Conservation (phyloP, 2,329 filamentous ascomycete genomes). For the Arthroderma sp. region DNA sequence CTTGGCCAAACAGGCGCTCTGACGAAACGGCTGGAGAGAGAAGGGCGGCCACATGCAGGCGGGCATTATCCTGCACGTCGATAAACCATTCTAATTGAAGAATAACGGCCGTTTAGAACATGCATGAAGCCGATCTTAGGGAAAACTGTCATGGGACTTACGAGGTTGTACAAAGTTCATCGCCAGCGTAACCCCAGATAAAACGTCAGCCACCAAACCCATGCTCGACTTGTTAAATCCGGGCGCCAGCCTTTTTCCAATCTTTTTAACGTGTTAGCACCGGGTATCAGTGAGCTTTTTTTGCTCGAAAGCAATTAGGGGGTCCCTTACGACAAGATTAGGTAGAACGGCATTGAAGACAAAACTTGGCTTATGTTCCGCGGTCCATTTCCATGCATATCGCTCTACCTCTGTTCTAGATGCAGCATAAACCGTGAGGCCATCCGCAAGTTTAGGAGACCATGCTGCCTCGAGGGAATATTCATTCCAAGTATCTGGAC, state of each 20-base stretch:
- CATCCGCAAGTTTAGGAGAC: conserved; percentile 19
- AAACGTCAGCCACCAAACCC: neutral
- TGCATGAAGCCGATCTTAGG: too few relatives aligned
- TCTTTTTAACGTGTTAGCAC: neutral
- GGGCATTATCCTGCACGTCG: neutral
- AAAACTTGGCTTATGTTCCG: conserved; percentile 32
- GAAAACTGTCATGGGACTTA: neutral
- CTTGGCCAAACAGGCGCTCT: neutral
- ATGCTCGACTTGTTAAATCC: neutral
- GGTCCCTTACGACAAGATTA: conserved; percentile 16
- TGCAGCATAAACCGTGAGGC: conserved; percentile 30
- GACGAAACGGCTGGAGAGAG: neutral
- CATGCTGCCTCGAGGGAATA: conserved; percentile 22
- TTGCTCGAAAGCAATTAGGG: too few relatives aligned
- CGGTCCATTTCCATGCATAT: conserved; percentile 34
- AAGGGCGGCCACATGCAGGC: neutral
- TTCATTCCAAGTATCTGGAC: conserved; percentile 24
- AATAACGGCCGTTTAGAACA: neutral
- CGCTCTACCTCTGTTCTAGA: conserved; percentile 37
- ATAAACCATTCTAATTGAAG: neutral
- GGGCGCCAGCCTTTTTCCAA: neutral
- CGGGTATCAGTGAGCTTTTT: too few relatives aligned
- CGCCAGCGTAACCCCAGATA: neutral
- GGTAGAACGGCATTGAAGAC: conserved; percentile 29
- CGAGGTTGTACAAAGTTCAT: neutral